These are phyloP conservation scores for Xylaria cubensis DNA, from an alignment of 495 filamentous ascomycete species.

Conservation along the genomic window DNA sequence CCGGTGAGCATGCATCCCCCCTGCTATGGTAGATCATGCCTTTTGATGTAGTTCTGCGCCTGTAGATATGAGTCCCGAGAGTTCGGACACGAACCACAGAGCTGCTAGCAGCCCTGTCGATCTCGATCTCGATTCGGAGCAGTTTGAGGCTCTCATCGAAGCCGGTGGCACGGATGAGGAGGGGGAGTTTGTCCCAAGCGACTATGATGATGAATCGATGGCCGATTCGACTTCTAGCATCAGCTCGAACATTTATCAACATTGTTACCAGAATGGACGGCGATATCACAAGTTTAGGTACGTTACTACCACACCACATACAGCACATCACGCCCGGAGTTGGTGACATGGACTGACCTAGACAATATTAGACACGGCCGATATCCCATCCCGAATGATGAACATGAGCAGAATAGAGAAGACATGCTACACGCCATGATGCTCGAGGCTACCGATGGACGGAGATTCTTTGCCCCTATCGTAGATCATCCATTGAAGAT, in stretches of 20 bases:
- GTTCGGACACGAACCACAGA: neutral
- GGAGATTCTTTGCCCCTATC: conserved; percentile 61
- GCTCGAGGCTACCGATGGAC: conserved; percentile 53
- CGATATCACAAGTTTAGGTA: conserved; percentile 62
- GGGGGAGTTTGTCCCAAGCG: conserved; percentile 40
- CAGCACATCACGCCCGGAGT: neutral
- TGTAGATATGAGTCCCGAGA: neutral
- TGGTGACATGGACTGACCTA: neutral
- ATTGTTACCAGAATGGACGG: conserved; percentile 61
- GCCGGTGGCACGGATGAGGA: conserved; percentile 31
- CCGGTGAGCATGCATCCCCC: conserved; percentile 4
- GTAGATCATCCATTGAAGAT: conserved; percentile 53
- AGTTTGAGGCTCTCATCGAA: conserved; percentile 27
- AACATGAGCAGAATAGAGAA: conserved; percentile 37
- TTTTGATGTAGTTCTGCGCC: neutral
- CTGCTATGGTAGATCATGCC: neutral
- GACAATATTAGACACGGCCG: conserved; percentile 22
- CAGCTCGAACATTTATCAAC: conserved; percentile 52
- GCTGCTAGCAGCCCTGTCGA: neutral
- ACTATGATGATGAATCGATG: conserved; percentile 42
- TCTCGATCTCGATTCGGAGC: neutral
- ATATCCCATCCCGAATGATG: conserved; percentile 40
- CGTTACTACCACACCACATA: conserved; percentile 43
- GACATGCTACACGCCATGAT: conserved; percentile 65
- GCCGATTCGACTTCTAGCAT: conserved; percentile 45